Evolutionary conservation across 2,329 filamentous ascomycete species (phyloP), one percentile per base, ranked within the genome.

Genomic region (Monosporascus cannonballus): DNA sequence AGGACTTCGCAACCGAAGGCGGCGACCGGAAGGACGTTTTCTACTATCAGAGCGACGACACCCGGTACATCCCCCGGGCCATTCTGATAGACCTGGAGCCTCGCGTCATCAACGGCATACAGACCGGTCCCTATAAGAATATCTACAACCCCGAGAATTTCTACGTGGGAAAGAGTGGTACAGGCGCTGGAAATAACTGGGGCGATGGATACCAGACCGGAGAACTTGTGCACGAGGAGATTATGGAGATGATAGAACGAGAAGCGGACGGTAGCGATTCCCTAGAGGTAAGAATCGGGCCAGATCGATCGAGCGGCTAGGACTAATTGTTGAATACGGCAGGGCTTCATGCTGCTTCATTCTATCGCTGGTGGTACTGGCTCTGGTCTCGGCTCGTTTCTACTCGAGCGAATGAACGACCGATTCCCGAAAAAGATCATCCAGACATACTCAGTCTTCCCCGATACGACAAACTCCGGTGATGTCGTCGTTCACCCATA

Each of bases 61-160:
- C 94, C 54, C 84, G 94, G 75, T 99, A 99, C 73, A 97, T 99
- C 61, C 94, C 94, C 11, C 84, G 94, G 67, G 93, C 94, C 47
- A 97, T 99, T 64, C 77, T 99, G 49, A 87, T 99, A 58, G 94
- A 99, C 69, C 78, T 99, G 39, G 94, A 99, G 72, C 94, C 94
- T 24, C 83, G 94, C 59, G 92, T 97, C 58, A 88, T 99, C 67
- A 89, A 97, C 68, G 78, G 85, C 56, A 99, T 99, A 62, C 93
- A 97, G 74, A 87, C 86, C 9, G 91, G 94, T 1, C 86, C 92
- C 0, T 99, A 99, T 77, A 90, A 87, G 71, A 97, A 99, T 70
- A 99, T 99, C 55, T 99, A 99, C 81, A 99, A 99, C 69, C 94
- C 94, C 0, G 94, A 99, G 73, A 99, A 99, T 77, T 96, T 97